Percentiles rank a stretch among this genome's conserved stretches.
Evolutionary conservation across 768 basidiomycete species (phyloP).

Genomic region (Trametes gibbosa): DNA sequence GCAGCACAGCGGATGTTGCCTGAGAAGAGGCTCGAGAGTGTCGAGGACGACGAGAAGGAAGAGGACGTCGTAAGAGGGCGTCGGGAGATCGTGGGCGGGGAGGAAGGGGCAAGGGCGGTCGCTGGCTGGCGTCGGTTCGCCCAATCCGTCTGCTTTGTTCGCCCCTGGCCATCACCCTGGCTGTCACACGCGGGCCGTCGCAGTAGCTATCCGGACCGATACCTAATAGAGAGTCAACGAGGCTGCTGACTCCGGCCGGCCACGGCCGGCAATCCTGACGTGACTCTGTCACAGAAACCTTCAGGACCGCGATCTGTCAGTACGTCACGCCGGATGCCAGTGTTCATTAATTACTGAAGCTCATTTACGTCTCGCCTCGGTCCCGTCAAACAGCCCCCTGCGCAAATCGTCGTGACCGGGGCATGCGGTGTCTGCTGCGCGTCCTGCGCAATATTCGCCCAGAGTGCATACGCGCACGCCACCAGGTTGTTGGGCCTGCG

Average conservation of each 20-base stretch:
- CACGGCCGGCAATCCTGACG: neutral
- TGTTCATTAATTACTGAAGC: neutral
- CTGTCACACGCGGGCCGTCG: slow-evolving; percentile 1
- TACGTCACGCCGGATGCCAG: slow-evolving; percentile 3
- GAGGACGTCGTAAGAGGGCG: slow-evolving; percentile 1
- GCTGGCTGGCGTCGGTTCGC: slow-evolving; percentile 18
- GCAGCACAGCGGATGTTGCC: neutral
- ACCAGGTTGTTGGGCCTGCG: neutral
- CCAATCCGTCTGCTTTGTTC: slow-evolving; percentile 17
- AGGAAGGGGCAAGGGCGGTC: slow-evolving; percentile 7
- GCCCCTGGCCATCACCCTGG: neutral
- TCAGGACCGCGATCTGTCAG: slow-evolving; percentile 6
- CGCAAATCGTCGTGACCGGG: neutral
- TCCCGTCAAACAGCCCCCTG: neutral
- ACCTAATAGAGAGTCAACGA: too few species aligned
- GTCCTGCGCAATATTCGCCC: neutral
- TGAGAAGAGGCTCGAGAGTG: neutral
- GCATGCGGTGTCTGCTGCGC: neutral
- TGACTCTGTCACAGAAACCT: too few species aligned
- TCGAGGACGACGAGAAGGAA: neutral
- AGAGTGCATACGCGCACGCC: neutral
- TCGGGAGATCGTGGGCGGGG: slow-evolving; percentile 10
- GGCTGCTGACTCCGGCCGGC: too few species aligned
- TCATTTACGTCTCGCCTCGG: slow-evolving; percentile 4
- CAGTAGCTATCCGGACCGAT: neutral